A percentile compares a stretch with the other conserved stretches of the same genome.
Conservation (phyloP, 306 rosid species). For the Citrullus colocynthis region DNA sequence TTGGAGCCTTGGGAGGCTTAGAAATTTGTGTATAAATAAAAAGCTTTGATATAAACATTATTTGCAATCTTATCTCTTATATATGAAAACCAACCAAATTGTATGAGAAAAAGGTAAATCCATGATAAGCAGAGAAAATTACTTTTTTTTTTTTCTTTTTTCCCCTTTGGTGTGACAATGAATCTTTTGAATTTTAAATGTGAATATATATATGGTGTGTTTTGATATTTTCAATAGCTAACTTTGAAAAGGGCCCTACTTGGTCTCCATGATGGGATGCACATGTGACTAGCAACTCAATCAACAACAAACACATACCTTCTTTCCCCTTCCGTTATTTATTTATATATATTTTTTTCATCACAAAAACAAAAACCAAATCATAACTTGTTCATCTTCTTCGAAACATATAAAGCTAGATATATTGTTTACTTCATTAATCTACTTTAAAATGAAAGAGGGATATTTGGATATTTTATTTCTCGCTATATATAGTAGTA, state of each 20-base stretch:
- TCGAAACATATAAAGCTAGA: background rate
- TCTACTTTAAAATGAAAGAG: background rate
- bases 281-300: conserved; percentile 47
- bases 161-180: conserved; percentile 14
- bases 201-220: background rate
- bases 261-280: conserved; percentile 71
- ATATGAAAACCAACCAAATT: background rate
- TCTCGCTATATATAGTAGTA: too few relatives aligned
- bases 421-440: background rate
- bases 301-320: conserved; percentile 37
- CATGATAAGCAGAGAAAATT: background rate
- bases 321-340: conserved; percentile 21
- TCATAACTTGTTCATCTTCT: background rate
- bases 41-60: too few relatives aligned
- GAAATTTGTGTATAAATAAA: background rate
- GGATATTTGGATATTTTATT: background rate
- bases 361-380: background rate
- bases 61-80: background rate
- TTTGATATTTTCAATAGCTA: conserved; percentile 5
- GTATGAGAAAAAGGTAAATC: background rate
- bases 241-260: conserved; percentile 34
- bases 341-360: background rate
- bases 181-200: conserved; percentile 27
- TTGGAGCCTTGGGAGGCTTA: background rate
- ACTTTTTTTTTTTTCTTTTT: background rate